Evolutionary conservation across 2,329 filamentous ascomycete species (phyloP), one percentile per base, ranked within the genome.

Genomic region (Herpotrichia juniperi): DNA sequence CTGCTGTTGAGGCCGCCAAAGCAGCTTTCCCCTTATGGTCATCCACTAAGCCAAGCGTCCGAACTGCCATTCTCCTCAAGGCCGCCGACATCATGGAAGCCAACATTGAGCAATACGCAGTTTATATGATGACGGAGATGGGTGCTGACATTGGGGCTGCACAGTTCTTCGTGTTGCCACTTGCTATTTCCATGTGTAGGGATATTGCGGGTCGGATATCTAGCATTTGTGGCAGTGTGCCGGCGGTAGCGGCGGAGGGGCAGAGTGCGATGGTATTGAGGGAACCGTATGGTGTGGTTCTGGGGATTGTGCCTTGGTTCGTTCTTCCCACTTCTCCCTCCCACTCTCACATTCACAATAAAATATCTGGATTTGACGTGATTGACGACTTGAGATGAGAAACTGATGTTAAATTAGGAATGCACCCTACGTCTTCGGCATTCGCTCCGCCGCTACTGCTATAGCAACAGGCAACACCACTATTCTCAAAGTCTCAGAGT

Each of bases 241-340:
- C 81, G 0, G 67, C 73, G 4, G 71, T 77, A 4, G 64, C 62
- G 9, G 60, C 81, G 14, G 75, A 81, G 26, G 79, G 78, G 0
- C 77, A 78, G 37, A 79, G 75, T 44, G 88, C 85, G 0, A 78
- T 93, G 56, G 74, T 93, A 3, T 74, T 85, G 59, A 86, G 85
- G 64, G 87, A 91, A 71, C 90, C 90, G 0, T 91, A 85, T 61
- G 90, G 90, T 2, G 89, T 93, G 5, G 80, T 91, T 14, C 76
- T 93, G 21, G 85, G 84, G 3, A 90, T 93, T 69, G 88, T 87
- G 1, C 88, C 90, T 8, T 93, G 90, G 90, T 90, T 78, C 57
- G 70, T 46, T 40, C 22, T 12, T 25, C 6, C n/a, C 21, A 14
- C 22, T 37, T 46, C 37, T 39, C 19, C 10, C 12, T 14, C n/a